phyloP scores from a whole-genome alignment of 345 rosid genomes.

The Heritiera littoralis region DNA sequence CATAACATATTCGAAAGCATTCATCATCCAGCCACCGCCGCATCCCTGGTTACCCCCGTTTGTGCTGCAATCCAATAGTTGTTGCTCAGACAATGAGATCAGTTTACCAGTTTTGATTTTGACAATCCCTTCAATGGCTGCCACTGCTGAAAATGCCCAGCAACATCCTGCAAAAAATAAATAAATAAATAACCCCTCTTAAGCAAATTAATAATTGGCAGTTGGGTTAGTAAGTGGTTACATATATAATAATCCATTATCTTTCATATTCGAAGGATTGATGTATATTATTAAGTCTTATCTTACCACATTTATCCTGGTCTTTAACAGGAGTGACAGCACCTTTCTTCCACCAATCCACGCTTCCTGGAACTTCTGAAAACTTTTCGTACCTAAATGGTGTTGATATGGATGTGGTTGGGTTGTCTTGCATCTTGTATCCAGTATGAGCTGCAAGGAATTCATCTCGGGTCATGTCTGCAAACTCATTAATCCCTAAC shows the following conservation, averaged over 20 bases:
- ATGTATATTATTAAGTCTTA: slow-evolving; percentile 12
- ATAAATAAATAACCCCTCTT: no score
- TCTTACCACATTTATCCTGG: slow-evolving; percentile 74
- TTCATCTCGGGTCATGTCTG: slow-evolving; percentile 65
- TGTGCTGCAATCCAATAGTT: slow-evolving; percentile 56
- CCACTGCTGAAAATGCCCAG: slow-evolving; percentile 31
- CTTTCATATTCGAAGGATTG: no score
- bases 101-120: slow-evolving; percentile 52
- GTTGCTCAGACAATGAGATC: slow-evolving; percentile 68
- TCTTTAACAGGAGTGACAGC: slow-evolving; percentile 78
- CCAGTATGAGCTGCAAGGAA: slow-evolving; percentile 15
- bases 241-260: no score
- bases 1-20: slow-evolving; percentile 51
- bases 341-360: slow-evolving; percentile 85
- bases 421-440: background rate
- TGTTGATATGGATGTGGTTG: background rate
- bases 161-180: no score
- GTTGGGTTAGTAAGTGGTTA: no score
- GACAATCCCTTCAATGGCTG: slow-evolving; percentile 59
- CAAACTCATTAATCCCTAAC: slow-evolving; percentile 56
- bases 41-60: slow-evolving; percentile 40
- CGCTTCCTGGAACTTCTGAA: slow-evolving; percentile 17
- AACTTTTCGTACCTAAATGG: slow-evolving; percentile 10
- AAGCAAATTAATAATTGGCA: no score
- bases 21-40: slow-evolving; percentile 49